These are phyloP conservation scores for Stagonosporopsis tanaceti DNA, from an alignment of 2,329 filamentous ascomycete species.

Conservation along the genomic window DNA sequence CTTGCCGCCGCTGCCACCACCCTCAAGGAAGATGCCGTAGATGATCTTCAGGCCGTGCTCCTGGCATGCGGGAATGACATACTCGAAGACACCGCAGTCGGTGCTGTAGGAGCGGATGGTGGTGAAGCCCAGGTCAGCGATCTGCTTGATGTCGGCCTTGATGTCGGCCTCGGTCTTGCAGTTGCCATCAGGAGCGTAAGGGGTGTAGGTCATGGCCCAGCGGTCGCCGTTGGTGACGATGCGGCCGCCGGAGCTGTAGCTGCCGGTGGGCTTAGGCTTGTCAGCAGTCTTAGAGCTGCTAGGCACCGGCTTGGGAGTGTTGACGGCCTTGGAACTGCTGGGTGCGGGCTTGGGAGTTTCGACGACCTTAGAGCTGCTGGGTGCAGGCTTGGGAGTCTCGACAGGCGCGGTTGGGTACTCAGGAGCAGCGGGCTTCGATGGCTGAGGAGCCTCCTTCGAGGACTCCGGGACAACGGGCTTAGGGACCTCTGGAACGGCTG, in stretches of 20 bases:
- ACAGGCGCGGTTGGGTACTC: constrained; percentile 16
- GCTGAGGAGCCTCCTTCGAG: neutral
- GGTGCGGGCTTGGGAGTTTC: constrained; percentile 29
- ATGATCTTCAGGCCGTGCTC: constrained; percentile 78
- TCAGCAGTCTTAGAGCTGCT: constrained; percentile 30
- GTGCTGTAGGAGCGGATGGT: constrained; percentile 86
- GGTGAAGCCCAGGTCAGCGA: constrained; percentile 63
- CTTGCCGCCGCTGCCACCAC: constrained; percentile 57
- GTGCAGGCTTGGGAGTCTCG: constrained; percentile 26
- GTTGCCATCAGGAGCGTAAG: constrained; percentile 52
- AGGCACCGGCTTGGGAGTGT: constrained; percentile 29
- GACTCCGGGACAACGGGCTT: neutral
- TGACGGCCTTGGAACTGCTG: constrained; percentile 24
- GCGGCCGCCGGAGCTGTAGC: constrained; percentile 35
- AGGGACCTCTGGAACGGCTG: constrained; percentile 18
- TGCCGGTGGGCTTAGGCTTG: constrained; percentile 42
- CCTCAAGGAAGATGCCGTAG: constrained; percentile 85
- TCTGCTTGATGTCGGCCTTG: constrained; percentile 52
- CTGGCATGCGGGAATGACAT: constrained; percentile 74
- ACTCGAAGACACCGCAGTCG: constrained; percentile 83
- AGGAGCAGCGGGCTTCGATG: constrained; percentile 14
- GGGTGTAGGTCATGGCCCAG: constrained; percentile 60
- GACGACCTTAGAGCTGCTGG: constrained; percentile 27
- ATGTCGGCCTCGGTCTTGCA: constrained; percentile 55
- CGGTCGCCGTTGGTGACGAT: constrained; percentile 54